phyloP scores from a whole-genome alignment of 371 early-diverging fungal species.

The Zancudomyces culisetae region DNA sequence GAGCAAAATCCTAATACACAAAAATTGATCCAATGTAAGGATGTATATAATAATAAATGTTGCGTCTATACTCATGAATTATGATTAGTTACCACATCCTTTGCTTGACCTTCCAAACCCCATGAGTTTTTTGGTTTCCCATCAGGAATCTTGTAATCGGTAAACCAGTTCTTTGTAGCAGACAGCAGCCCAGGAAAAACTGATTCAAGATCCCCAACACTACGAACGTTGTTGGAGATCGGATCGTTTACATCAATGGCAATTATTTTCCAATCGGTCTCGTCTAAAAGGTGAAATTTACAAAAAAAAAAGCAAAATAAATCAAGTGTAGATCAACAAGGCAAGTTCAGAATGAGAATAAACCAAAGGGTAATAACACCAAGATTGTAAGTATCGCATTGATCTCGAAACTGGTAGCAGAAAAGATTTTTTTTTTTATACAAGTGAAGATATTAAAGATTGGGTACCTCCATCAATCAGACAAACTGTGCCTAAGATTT shows the following conservation, averaged over 20 bases:
- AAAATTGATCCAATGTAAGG: too few relatives aligned
- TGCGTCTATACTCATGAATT: too few relatives aligned
- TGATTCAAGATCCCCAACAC: slow-evolving; percentile 82
- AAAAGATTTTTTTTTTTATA: too few relatives aligned
- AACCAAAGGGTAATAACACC: too few relatives aligned
- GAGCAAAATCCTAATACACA: too few relatives aligned
- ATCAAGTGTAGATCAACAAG: too few relatives aligned
- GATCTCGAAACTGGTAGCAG: too few relatives aligned
- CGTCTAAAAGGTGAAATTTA: slow-evolving; percentile 29
- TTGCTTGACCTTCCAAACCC: slow-evolving; percentile 78
- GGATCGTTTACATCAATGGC: slow-evolving; percentile 88
- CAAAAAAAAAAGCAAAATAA: too few relatives aligned
- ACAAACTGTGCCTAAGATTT: slow-evolving; percentile 88
- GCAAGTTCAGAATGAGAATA: too few relatives aligned
- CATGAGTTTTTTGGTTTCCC: slow-evolving; percentile 94
- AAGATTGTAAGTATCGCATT: too few relatives aligned
- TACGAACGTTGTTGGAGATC: slow-evolving; percentile 64
- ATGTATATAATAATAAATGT: too few relatives aligned
- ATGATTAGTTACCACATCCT: slow-evolving; percentile 41
- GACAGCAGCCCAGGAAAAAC: slow-evolving; percentile 80
- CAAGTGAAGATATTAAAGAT: too few relatives aligned
- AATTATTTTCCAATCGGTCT: slow-evolving; percentile 98
- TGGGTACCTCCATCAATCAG: slow-evolving; percentile 82
- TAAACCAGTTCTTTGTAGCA: slow-evolving; percentile 95
- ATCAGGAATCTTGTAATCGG: slow-evolving; percentile 96